Percentiles rank a stretch among this genome's conserved stretches.
Evolutionary conservation across 2,329 filamentous ascomycete species (phyloP).

Genomic region (Aureobasidium sp.): DNA sequence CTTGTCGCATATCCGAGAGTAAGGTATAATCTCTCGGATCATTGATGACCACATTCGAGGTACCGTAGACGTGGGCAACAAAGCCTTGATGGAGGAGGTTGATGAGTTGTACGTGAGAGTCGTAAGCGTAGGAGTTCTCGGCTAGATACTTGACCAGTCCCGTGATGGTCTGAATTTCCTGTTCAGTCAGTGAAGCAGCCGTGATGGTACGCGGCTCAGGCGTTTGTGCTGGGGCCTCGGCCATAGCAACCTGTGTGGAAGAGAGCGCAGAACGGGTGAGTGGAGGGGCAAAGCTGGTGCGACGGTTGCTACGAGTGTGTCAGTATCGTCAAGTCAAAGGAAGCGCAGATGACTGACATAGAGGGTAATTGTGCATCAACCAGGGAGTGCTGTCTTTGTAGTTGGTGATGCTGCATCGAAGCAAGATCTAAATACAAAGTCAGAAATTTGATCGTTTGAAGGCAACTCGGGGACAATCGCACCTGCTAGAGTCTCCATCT

Average conservation of each 20-base stretch:
- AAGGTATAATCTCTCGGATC: constrained; percentile 38
- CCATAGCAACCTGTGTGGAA: constrained; percentile 40
- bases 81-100: constrained; percentile 43
- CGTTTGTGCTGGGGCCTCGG: constrained; percentile 37
- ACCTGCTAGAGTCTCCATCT: constrained; percentile 44
- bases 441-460: constrained; percentile 1
- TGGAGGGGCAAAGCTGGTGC: constrained; percentile 26
- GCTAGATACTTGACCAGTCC: constrained; percentile 37
- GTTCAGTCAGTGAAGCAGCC: constrained; percentile 36
- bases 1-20: constrained; percentile 39
- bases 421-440: constrained; percentile 34
- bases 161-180: constrained; percentile 37
- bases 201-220: constrained; percentile 37
- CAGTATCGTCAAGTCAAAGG: constrained; percentile 10
- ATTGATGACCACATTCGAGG: constrained; percentile 16
- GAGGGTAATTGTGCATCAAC: constrained; percentile 9
- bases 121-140: constrained; percentile 44
- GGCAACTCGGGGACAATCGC: constrained; percentile 15
- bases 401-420: constrained; percentile 41
- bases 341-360: constrained; percentile 8
- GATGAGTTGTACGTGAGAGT: constrained; percentile 42
- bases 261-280: constrained; percentile 36
- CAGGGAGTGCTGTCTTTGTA: constrained; percentile 24
- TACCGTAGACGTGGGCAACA: constrained; percentile 32
- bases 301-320: constrained; percentile 1